Evolutionary conservation across 306 rosid species (phyloP).

Genomic region (Vachellia pachyceras): DNA sequence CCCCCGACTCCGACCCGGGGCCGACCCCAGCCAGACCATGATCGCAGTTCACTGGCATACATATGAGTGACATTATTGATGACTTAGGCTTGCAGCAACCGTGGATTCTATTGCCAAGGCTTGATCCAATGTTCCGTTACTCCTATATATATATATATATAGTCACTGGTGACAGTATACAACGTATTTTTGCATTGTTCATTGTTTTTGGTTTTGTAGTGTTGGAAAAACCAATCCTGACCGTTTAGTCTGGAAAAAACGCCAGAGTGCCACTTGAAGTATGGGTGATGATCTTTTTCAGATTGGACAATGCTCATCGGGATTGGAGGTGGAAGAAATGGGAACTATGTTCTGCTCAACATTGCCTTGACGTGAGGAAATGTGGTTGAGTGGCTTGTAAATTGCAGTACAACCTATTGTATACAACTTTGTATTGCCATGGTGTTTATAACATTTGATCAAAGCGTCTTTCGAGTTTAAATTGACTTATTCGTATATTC

Average conservation of each 20-base stretch:
- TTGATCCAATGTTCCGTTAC: constrained; percentile 17
- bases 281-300: constrained; percentile 35
- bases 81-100: constrained; percentile 28
- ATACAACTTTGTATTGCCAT: constrained; percentile 3
- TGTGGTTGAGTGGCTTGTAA: constrained; percentile 46
- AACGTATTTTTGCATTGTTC: constrained; percentile 28
- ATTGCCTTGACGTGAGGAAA: constrained; percentile 47
- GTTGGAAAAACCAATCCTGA: constrained; percentile 42
- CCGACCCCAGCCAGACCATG: constrained; percentile 97
- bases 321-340: constrained; percentile 47
- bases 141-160: constrained; percentile 25
- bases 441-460: constrained; percentile 37
- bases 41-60: constrained; percentile 96
- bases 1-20: constrained; percentile 99
- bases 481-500: constrained; percentile 7
- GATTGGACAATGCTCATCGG: constrained; percentile 46
- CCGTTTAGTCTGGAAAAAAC: constrained; percentile 43
- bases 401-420: constrained; percentile 48
- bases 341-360: constrained; percentile 39
- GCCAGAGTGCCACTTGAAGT: constrained; percentile 33
- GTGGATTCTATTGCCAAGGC: constrained; percentile 30
- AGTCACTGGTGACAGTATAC: constrained; percentile 34
- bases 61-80: constrained; percentile 64
- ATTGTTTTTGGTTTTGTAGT: constrained; percentile 26
- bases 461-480: not conserved